Percentiles rank a stretch among this genome's conserved stretches.
Conservation (phyloP, 495 filamentous ascomycete genomes). For the Neurospora sp. region DNA sequence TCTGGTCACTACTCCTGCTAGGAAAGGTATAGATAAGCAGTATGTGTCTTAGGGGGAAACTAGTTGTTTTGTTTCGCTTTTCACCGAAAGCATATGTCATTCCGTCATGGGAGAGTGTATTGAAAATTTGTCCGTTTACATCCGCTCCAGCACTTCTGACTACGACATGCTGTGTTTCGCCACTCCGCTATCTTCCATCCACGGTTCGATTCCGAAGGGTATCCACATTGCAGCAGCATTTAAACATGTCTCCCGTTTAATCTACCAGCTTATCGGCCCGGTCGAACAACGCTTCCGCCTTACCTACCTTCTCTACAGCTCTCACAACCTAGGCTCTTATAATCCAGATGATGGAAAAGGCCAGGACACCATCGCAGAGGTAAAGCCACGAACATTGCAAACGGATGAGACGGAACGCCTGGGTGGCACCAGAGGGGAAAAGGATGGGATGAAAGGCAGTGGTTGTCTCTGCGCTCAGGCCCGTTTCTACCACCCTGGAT, state of each 20-base stretch:
- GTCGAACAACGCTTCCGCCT: not conserved
- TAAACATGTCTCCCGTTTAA: not conserved
- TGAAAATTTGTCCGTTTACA: not conserved
- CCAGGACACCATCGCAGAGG: not conserved
- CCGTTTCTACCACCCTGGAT: not conserved
- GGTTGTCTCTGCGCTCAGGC: not conserved
- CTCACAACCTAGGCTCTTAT: not conserved
- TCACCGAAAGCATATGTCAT: not conserved
- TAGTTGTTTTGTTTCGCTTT: conserved; percentile 12
- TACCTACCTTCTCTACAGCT: not conserved
- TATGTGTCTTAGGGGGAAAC: conserved; percentile 4
- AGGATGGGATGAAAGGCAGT: not conserved
- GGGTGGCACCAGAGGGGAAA: not conserved
- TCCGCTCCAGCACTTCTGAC: not conserved
- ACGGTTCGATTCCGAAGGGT: not conserved
- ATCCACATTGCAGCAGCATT: not conserved
- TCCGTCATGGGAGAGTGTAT: not conserved
- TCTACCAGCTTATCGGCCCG: not conserved
- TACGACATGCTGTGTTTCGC: not conserved
- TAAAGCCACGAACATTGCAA: not conserved
- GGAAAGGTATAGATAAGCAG: conserved; percentile 24
- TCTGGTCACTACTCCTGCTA: conserved; percentile 12
- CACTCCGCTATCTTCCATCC: not conserved
- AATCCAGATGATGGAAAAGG: not conserved
- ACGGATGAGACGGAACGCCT: not conserved